A percentile compares a stretch with the other conserved stretches of the same genome.
Conservation (phyloP, 768 basidiomycete species). For the Lactarius akahatsu region DNA sequence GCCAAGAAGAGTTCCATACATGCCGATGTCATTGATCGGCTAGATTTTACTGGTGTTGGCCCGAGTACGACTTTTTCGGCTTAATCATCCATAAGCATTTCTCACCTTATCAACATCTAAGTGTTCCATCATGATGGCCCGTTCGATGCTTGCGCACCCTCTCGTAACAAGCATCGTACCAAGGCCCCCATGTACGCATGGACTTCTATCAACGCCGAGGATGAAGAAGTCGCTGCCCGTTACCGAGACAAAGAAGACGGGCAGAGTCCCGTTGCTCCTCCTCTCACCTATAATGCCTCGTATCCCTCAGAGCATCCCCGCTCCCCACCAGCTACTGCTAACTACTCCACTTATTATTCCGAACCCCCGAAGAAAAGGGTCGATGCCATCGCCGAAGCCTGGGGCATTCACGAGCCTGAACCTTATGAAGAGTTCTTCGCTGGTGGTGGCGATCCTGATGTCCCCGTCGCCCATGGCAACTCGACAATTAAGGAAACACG, state of each 20-base stretch:
- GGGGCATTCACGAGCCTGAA: slow-evolving; percentile 91
- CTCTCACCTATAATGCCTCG: slow-evolving; percentile 39
- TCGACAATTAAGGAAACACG: slow-evolving; percentile 17
- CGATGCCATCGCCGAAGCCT: slow-evolving; percentile 87
- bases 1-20: slow-evolving; percentile 76
- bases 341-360: slow-evolving; percentile 34
- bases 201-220: slow-evolving; percentile 43
- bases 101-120: slow-evolving; percentile 34
- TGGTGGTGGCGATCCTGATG: slow-evolving; percentile 63
- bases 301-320: slow-evolving; percentile 45
- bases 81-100: slow-evolving; percentile 29
- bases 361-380: slow-evolving; percentile 80
- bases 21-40: slow-evolving; percentile 86
- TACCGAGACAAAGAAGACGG: slow-evolving; percentile 28
- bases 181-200: slow-evolving; percentile 86
- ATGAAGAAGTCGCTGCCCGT: slow-evolving; percentile 42
- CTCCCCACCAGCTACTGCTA: slow-evolving; percentile 13
- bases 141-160: slow-evolving; percentile 89
- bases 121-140: slow-evolving; percentile 94
- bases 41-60: slow-evolving; percentile 83
- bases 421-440: slow-evolving; percentile 89
- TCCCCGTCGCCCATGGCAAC: slow-evolving; percentile 50
- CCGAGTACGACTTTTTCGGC: slow-evolving; percentile 54
- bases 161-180: slow-evolving; percentile 76
- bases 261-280: slow-evolving; percentile 26